Evolutionary conservation across 257 asterid genomes (phyloP).

Genomic region (Gentiana macrophylla): DNA sequence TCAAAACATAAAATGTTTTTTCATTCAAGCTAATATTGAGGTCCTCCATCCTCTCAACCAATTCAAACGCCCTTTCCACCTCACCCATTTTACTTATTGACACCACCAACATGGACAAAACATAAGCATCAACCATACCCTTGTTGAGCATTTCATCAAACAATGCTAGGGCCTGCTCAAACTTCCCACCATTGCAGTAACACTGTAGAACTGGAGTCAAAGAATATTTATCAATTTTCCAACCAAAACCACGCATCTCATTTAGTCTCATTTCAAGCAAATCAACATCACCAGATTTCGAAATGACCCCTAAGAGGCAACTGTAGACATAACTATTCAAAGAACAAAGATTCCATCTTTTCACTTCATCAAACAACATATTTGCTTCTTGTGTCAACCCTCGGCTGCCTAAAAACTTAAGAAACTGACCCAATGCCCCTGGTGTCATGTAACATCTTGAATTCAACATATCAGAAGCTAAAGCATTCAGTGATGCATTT

Average conservation of each 20-base stretch:
- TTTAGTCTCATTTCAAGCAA: slow-evolving; percentile 55
- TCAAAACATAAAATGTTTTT: slow-evolving; percentile 53
- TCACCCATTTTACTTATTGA: slow-evolving; percentile 58
- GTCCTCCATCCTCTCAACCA: slow-evolving; percentile 57
- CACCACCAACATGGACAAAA: slow-evolving; percentile 44
- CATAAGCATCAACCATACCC: slow-evolving; percentile 77
- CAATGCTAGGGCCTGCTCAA: slow-evolving; percentile 46
- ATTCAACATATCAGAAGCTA: slow-evolving; percentile 28
- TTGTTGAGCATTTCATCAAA: slow-evolving; percentile 45
- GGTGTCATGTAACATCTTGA: slow-evolving; percentile 53
- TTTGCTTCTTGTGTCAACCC: slow-evolving; percentile 73
- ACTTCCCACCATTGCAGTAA: slow-evolving; percentile 59
- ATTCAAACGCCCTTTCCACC: slow-evolving; percentile 64
- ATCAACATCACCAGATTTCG: slow-evolving; percentile 35
- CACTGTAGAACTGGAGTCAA: slow-evolving; percentile 71
- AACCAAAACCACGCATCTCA: slow-evolving; percentile 52
- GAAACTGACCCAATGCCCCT: slow-evolving; percentile 72
- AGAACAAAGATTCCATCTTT: slow-evolving; percentile 38
- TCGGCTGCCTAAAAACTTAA: slow-evolving; percentile 69
- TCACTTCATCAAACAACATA: slow-evolving; percentile 60
- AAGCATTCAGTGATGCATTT: slow-evolving; percentile 46
- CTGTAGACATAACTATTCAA: slow-evolving; percentile 51
- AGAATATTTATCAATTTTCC: slow-evolving; percentile 55
- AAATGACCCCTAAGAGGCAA: slow-evolving; percentile 71
- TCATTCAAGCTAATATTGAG: slow-evolving; percentile 47